phyloP scores from a whole-genome alignment of 495 filamentous ascomycete species.

The Aspergillus ostianus region DNA sequence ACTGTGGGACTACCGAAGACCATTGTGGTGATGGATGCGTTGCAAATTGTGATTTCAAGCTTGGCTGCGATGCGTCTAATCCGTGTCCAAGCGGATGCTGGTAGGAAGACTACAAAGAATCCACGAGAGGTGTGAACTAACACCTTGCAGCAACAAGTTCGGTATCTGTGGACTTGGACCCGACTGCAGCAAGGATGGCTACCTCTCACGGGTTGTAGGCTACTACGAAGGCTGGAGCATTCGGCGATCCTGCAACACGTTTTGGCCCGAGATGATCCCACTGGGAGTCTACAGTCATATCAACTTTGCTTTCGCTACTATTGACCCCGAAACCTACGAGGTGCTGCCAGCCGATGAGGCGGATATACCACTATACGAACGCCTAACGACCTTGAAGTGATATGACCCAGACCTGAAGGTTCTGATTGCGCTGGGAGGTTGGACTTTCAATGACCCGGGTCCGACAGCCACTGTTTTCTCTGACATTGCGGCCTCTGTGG shows the following conservation, averaged over 20 bases:
- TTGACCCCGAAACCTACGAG: conserved; percentile 8
- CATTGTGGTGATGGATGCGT: conserved; percentile 2
- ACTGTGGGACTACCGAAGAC: not conserved
- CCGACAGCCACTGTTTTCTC: conserved; percentile 25
- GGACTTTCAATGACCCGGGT: conserved; percentile 33
- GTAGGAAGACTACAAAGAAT: no score
- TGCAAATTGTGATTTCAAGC: conserved; percentile 3
- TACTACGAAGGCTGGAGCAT: conserved; percentile 5
- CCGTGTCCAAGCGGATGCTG: conserved; percentile 24
- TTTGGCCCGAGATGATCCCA: conserved; percentile 7
- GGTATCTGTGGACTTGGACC: conserved; percentile 27
- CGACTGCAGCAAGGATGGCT: conserved; percentile 4
- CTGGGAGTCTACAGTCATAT: conserved; percentile 5
- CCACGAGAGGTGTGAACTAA: no score
- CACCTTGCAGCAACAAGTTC: conserved; percentile 8
- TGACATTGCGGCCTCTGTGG: conserved; percentile 28
- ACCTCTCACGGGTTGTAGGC: conserved; percentile 7
- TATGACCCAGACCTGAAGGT: conserved; percentile 30
- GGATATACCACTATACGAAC: conserved; percentile 41
- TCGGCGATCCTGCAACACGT: not conserved
- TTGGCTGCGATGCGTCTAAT: conserved; percentile 11
- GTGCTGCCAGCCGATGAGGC: not conserved
- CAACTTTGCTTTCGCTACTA: conserved; percentile 8
- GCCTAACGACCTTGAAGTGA: conserved; percentile 36
- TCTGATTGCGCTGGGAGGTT: conserved; percentile 47